These are phyloP conservation scores for Fusarium humuli DNA, from an alignment of 2,329 filamentous ascomycete genomes.

Conservation along the genomic window DNA sequence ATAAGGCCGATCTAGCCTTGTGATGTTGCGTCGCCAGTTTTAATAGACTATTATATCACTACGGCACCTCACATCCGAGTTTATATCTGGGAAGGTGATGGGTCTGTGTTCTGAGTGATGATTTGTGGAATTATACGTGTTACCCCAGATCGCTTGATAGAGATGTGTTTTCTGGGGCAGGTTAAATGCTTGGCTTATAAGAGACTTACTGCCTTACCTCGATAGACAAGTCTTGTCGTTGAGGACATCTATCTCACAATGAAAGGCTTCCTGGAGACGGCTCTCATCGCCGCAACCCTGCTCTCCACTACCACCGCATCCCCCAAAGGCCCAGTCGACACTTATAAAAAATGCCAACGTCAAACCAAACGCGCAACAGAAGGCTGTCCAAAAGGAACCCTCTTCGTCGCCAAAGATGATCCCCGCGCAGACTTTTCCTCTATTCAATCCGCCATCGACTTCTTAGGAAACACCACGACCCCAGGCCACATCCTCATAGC, in stretches of 20 bases:
- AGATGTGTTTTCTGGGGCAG: not conserved
- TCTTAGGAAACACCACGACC: constrained; percentile 49
- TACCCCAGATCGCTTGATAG: not conserved
- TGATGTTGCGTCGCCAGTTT: not conserved
- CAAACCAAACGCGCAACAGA: constrained; percentile 36
- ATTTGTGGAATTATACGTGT: constrained; percentile 17
- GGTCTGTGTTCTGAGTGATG: not conserved
- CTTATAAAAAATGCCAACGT: constrained; percentile 38
- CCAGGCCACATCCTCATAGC: constrained; percentile 64
- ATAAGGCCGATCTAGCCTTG: constrained; percentile 7
- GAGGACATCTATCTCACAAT: not conserved
- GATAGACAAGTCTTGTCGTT: rapidly evolving
- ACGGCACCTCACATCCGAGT: constrained; percentile 21
- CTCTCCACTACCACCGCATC: not conserved
- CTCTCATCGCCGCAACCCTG: not conserved
- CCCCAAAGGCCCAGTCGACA: constrained; percentile 24
- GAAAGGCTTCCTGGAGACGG: constrained; percentile 8
- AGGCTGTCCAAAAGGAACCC: constrained; percentile 55
- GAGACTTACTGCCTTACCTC: not conserved
- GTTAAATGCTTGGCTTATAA: not conserved
- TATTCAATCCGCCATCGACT: constrained; percentile 57
- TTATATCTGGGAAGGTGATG: not conserved
- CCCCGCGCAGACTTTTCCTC: constrained; percentile 52
- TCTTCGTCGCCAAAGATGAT: constrained; percentile 56
- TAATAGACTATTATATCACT: not conserved